Percentiles rank a stretch among this genome's conserved stretches.
Conservation (phyloP, 345 rosid genomes). For the Salix udensis region DNA sequence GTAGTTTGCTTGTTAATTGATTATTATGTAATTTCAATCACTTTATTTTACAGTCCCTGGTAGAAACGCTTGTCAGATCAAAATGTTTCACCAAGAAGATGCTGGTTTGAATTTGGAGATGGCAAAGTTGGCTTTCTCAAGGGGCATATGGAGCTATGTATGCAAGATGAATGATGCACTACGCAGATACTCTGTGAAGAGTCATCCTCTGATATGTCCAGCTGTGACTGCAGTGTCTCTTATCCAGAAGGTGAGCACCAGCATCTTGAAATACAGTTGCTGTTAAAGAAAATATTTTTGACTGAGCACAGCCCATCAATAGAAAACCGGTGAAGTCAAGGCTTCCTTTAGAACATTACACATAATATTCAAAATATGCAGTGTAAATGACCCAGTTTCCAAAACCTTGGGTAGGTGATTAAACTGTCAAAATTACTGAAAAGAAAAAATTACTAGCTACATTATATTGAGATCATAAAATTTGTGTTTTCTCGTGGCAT, state of each 20-base stretch:
- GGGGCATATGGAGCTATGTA: constrained; percentile 89
- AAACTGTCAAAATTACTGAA: too few species aligned
- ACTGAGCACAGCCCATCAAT: not conserved
- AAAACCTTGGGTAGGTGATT: too few species aligned
- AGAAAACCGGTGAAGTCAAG: not conserved
- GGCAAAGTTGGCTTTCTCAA: constrained; percentile 84
- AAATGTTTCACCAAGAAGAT: constrained; percentile 88
- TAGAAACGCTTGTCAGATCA: constrained; percentile 79
- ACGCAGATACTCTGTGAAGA: constrained; percentile 43
- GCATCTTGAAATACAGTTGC: constrained; percentile 9
- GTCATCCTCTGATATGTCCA: constrained; percentile 30
- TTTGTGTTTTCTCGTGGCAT: not conserved
- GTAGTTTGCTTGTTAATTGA: not conserved
- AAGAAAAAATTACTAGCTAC: not conserved
- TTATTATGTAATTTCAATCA: not conserved
- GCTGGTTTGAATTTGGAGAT: constrained; percentile 84
- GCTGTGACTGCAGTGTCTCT: constrained; percentile 47
- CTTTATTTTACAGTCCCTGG: constrained; percentile 59
- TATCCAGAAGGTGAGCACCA: constrained; percentile 59
- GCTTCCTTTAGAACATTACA: not conserved
- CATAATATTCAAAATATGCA: too few species aligned
- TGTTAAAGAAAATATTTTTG: constrained; percentile 1
- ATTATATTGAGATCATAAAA: not conserved
- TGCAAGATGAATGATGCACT: constrained; percentile 83
- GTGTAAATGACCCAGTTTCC: too few species aligned